Evolutionary conservation across 2,329 filamentous ascomycete species (phyloP), one percentile per base, ranked within the genome.

Genomic region (Diaporthe capsici): DNA sequence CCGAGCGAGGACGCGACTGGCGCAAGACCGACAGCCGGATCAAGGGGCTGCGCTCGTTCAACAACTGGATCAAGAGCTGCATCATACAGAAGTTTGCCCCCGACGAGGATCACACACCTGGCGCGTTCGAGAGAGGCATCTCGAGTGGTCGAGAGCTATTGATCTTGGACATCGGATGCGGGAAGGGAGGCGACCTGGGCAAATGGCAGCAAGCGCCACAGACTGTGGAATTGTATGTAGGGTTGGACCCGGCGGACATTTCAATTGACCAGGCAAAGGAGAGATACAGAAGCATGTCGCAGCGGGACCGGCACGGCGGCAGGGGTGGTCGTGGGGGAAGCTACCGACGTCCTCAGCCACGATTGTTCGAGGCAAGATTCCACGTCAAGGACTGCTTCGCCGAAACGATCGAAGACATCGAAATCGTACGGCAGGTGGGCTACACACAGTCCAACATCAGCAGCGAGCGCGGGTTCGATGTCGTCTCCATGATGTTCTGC

Each of bases 401-500:
- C 20, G 93, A 97, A 83, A 93, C 92, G 79, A 90, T 99, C 58
- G 94, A 92, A 73, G 93, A 97, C 76, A 89, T 98, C 60, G 91
- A 93, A 20, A 93, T 98, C 79, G 89, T 99, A 68, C 91, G 91
- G 67, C 91, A 98, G 74, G 95, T 99, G 42, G 97, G 97, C 31
- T 98, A 98, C 80, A 94, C 98, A 81, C 88, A 90, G 0, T 93
- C 92, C 86, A 80, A 94, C 87, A 86, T 94, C 92, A 84, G 92
- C 85, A 90, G 90, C 77, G 91, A 91, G 72, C 93, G 93, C 73
- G 96, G 96, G 5, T 99, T 98, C 80, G 97, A 99, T 82, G 94
- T 98, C 57, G 96, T 99, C 78, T 95, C 94, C 82, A 98, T 98
- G 91, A 99, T 99, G 97, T 99, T 99, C 84, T 97, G 95, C 81